phyloP scores from a whole-genome alignment of 2,329 filamentous ascomycete genomes.

The Thelonectria discophora region DNA sequence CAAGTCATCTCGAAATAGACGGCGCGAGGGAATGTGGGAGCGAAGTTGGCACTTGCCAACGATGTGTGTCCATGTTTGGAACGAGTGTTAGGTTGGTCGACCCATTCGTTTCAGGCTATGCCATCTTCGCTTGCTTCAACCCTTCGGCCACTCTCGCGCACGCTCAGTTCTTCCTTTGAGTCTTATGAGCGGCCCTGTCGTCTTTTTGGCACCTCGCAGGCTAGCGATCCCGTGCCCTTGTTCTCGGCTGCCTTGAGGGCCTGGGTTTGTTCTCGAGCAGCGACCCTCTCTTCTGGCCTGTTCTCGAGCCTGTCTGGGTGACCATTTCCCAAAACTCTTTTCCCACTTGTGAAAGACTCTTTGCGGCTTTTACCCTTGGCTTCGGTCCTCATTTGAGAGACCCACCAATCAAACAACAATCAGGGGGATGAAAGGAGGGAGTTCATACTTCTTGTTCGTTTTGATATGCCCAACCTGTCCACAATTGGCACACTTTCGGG shows the following conservation, averaged over 20 bases:
- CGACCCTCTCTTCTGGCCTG: constrained; percentile 25
- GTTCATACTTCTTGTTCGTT: constrained; percentile 92
- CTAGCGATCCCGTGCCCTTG: constrained; percentile 30
- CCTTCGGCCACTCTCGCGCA: constrained; percentile 28
- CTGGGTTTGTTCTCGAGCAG: constrained; percentile 20
- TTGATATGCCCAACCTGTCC: constrained; percentile 98
- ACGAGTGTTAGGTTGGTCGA: constrained; percentile 34
- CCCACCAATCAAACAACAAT: constrained; percentile 48
- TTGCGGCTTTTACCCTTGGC: constrained; percentile 31
- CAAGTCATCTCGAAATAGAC: background rate
- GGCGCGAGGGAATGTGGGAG: constrained; percentile 23
- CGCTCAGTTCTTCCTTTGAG: constrained; percentile 33
- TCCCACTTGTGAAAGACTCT: constrained; percentile 32
- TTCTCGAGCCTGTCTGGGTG: constrained; percentile 18
- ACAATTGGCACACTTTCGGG: constrained; percentile 96
- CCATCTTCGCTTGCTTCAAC: constrained; percentile 24
- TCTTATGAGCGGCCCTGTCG: constrained; percentile 29
- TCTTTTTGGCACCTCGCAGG: constrained; percentile 31
- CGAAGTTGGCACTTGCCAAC: constrained; percentile 29
- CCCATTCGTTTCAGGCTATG: constrained; percentile 29
- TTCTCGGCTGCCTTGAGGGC: constrained; percentile 26
- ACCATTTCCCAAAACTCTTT: constrained; percentile 34
- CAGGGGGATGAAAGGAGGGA: constrained; percentile 38
- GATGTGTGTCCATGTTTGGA: constrained; percentile 33
- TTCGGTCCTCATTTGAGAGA: constrained; percentile 27